Conservation (phyloP, 805 yeast genomes). For the Saccharomycopsis sp. region DNA sequence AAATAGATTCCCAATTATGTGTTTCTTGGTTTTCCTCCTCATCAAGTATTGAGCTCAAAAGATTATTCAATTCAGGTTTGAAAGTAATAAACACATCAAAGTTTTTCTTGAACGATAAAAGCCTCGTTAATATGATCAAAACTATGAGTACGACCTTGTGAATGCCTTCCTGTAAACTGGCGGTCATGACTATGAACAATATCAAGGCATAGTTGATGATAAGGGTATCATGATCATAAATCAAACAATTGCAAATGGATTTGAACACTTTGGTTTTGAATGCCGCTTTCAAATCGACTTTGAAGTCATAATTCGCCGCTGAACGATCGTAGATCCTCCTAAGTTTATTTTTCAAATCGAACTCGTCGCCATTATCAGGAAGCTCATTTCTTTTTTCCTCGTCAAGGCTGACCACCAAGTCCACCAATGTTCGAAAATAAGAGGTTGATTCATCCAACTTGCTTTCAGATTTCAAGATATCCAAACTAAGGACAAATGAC, state of each 20-base stretch:
- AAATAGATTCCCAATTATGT: conserved; percentile 9
- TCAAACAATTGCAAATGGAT: conserved; percentile 11
- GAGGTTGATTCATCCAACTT: neutral
- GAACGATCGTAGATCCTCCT: conserved; percentile 3
- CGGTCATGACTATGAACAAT: conserved; percentile 8
- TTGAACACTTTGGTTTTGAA: conserved; percentile 8
- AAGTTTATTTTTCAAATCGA: conserved; percentile 3
- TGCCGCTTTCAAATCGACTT: conserved; percentile 1
- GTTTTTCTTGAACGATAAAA: conserved; percentile 14
- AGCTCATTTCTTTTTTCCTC: neutral
- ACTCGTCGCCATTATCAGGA: neutral
- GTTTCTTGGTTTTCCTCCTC: neutral
- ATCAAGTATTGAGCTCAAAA: neutral
- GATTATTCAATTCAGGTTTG: conserved; percentile 1
- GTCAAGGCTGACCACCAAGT: neutral
- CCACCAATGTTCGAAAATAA: conserved; percentile 5
- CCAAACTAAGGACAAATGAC: conserved; percentile 7
- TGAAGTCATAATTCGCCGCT: neutral
- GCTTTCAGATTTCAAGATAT: conserved; percentile 7
- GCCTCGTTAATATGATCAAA: conserved; percentile 7
- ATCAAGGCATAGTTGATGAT: conserved; percentile 12
- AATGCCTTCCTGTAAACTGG: conserved; percentile 6
- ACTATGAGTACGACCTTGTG: conserved; percentile 1
- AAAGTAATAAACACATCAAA: conserved; percentile 10
- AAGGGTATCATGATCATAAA: conserved; percentile 16